Percentiles rank a stretch among this genome's conserved stretches.
Conservation (phyloP, 2,329 filamentous ascomycete species). For the Colletotrichum sojae region DNA sequence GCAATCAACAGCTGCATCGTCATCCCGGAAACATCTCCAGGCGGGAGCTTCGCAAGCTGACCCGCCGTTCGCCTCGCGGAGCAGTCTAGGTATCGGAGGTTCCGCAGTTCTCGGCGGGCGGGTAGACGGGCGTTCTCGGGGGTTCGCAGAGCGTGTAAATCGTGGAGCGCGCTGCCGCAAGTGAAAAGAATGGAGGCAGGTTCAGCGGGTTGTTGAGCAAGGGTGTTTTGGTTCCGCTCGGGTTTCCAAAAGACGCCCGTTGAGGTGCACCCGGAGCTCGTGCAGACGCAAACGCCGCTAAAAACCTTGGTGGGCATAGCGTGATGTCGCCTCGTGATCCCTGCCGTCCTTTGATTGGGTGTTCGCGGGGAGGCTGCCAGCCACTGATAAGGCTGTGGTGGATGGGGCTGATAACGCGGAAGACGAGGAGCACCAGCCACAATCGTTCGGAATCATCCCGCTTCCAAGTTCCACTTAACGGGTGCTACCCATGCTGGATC, state of each 20-base stretch:
- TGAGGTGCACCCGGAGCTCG: conserved; percentile 37
- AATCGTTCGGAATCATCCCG: not conserved
- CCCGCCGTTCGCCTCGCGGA: conserved; percentile 20
- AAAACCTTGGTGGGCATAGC: conserved; percentile 36
- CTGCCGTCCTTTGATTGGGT: conserved; percentile 38
- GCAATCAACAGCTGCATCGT: conserved; percentile 91
- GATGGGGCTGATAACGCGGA: not conserved
- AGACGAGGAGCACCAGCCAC: conserved; percentile 15
- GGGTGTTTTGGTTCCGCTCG: conserved; percentile 32
- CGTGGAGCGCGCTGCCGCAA: not conserved
- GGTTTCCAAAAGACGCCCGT: conserved; percentile 35
- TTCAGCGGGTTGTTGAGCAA: conserved; percentile 24
- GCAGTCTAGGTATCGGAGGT: not conserved
- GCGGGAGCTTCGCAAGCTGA: conserved; percentile 34
- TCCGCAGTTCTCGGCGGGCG: not conserved
- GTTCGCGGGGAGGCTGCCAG: not conserved
- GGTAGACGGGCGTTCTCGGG: conserved; percentile 2
- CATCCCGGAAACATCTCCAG: conserved; percentile 76
- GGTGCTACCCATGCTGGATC: conserved; percentile 3
- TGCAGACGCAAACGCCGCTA: conserved; percentile 39
- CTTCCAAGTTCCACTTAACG: no score
- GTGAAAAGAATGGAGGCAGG: conserved; percentile 10
- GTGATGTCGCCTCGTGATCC: conserved; percentile 42
- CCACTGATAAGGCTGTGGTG: conserved; percentile 22
- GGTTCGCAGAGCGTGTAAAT: not conserved